These are phyloP conservation scores for Exophiala phaeomuriformis DNA, from an alignment of 2,329 filamentous ascomycete species.

Conservation along the genomic window DNA sequence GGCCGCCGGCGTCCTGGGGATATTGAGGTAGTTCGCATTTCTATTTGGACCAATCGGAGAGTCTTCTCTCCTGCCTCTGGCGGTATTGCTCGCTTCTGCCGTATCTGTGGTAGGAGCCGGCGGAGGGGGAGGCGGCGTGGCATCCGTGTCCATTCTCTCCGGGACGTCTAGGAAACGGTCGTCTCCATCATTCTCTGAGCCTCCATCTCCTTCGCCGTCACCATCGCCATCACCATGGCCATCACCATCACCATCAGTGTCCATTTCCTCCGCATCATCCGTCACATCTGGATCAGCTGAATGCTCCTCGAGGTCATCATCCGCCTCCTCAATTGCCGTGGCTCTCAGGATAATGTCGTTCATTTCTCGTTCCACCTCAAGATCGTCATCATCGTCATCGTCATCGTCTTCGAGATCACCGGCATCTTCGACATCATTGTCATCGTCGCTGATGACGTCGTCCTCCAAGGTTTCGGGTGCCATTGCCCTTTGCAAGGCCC, in stretches of 20 bases:
- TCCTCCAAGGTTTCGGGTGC: conserved; percentile 36
- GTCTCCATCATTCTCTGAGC: conserved; percentile 41
- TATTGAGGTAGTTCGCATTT: conserved; percentile 50
- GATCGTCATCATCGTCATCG: conserved; percentile 29
- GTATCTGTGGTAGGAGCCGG: conserved; percentile 41
- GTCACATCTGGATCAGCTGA: conserved; percentile 29
- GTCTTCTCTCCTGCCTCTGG: conserved; percentile 11
- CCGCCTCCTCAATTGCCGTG: conserved; percentile 17
- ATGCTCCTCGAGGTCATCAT: conserved; percentile 8
- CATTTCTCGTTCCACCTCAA: conserved; percentile 19
- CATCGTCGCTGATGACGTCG: conserved; percentile 26
- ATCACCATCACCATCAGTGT: conserved; percentile 37
- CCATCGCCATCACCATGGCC: neutral
- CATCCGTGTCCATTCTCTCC: conserved; percentile 70
- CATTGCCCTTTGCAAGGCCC: conserved; percentile 33
- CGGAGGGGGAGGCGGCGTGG: conserved; percentile 59
- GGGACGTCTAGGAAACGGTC: conserved; percentile 66
- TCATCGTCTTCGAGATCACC: conserved; percentile 44
- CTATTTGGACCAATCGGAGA: conserved; percentile 14
- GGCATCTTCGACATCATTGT: conserved; percentile 34
- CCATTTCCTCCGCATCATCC: conserved; percentile 39
- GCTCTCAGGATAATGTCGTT: conserved; percentile 20
- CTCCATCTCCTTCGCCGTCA: conserved; percentile 26
- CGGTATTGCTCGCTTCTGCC: conserved; percentile 8
- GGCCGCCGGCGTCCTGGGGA: conserved; percentile 71